A percentile compares a stretch with the other conserved stretches of the same genome.
phyloP scores from a whole-genome alignment of 345 rosid genomes.

The Citrus hindsii region DNA sequence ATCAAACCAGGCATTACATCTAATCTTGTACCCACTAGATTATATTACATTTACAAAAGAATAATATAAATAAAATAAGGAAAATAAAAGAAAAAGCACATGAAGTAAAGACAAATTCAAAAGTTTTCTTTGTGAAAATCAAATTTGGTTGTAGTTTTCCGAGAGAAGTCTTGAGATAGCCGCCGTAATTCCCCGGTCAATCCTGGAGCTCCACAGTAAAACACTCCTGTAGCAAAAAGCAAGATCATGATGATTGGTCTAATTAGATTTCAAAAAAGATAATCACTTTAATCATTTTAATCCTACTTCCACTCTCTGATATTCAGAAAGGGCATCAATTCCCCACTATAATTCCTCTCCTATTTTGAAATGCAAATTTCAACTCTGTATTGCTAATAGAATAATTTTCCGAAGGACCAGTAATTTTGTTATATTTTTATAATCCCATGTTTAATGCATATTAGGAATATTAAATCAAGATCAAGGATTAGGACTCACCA shows the following conservation, averaged over 20 bases:
- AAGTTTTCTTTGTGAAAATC: constrained; percentile 84
- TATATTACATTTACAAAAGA: constrained; percentile 9
- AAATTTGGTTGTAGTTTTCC: constrained; percentile 74
- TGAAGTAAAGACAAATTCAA: constrained; percentile 15
- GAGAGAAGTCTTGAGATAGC: constrained; percentile 65
- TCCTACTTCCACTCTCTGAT: neutral
- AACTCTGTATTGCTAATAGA: too few species aligned
- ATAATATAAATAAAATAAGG: neutral
- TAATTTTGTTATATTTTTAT: neutral
- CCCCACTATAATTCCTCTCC: neutral
- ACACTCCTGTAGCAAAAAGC: constrained; percentile 44
- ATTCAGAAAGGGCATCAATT: neutral
- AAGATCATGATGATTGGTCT: neutral
- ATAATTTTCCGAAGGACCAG: too few species aligned
- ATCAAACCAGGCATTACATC: neutral
- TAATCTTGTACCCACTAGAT: neutral
- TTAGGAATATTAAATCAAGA: neutral
- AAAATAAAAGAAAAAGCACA: neutral
- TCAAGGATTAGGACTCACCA: constrained; percentile 35
- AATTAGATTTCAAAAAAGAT: neutral
- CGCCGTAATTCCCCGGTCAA: constrained; percentile 50
- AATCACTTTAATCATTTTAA: neutral
- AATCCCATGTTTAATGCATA: neutral
- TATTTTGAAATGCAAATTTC: too few species aligned
- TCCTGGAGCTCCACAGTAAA: constrained; percentile 68